Conservation (phyloP, 768 basidiomycete species). For the Podaxis mareebaensis region DNA sequence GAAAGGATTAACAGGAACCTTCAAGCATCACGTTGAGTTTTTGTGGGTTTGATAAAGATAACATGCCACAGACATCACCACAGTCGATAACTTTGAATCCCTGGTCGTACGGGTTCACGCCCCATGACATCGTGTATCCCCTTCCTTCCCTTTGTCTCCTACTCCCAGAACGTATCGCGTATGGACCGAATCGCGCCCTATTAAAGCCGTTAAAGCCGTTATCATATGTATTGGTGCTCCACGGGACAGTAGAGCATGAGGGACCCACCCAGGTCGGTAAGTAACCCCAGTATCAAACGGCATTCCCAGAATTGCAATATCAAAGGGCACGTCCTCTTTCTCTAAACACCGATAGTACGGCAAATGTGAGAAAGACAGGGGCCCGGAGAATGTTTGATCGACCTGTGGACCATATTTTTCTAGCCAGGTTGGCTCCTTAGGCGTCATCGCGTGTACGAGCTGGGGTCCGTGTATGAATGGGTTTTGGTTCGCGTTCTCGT, state of each 20-base stretch:
- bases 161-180: conserved; percentile 80
- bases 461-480: conserved; percentile 15
- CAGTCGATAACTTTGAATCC: conserved; percentile 74
- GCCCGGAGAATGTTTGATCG: conserved; percentile 79
- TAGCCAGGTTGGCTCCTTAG: conserved; percentile 47
- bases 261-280: conserved; percentile 53
- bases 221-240: too few relatives aligned
- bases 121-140: conserved; percentile 76
- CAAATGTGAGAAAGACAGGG: conserved; percentile 80
- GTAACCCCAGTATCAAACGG: conserved; percentile 76
- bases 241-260: not conserved
- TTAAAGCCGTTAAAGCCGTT: conserved; percentile 16
- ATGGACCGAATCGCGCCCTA: conserved; percentile 87
- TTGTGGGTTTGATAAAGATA: not conserved
- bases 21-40: not conserved
- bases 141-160: conserved; percentile 57
- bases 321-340: conserved; percentile 51
- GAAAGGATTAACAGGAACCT: conserved; percentile 79
- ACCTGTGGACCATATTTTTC: conserved; percentile 75
- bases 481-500: not conserved
- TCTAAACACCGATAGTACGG: conserved; percentile 75
- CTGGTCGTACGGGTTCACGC: conserved; percentile 59
- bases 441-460: not conserved
- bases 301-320: conserved; percentile 81
- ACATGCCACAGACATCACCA: conserved; percentile 60